A percentile compares a stretch with the other conserved stretches of the same genome.
These are phyloP conservation scores for Emmonsiellopsis sp. DNA, from an alignment of 2,329 filamentous ascomycete genomes.

Conservation along the genomic window DNA sequence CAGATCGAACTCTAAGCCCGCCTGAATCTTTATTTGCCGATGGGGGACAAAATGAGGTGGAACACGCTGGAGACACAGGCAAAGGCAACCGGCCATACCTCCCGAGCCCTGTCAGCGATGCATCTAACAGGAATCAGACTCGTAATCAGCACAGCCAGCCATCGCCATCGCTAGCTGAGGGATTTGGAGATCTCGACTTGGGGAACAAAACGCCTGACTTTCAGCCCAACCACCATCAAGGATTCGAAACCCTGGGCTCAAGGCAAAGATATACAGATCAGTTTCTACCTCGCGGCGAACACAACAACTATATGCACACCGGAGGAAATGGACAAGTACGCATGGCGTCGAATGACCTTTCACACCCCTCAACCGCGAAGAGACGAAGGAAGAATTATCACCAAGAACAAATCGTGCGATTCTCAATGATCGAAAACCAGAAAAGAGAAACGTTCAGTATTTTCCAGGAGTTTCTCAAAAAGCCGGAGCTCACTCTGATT, in stretches of 20 bases:
- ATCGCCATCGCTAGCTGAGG: neutral
- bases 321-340: too few relatives aligned
- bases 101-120: neutral
- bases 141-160: neutral
- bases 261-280: too few relatives aligned
- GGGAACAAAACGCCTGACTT: neutral
- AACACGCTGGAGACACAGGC: neutral
- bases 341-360: too few relatives aligned
- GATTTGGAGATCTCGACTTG: neutral
- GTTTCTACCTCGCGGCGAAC: too few relatives aligned
- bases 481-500: slow-evolving; percentile 45
- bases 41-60: too few relatives aligned
- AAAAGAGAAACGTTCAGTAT: slow-evolving; percentile 6
- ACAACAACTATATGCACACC: too few relatives aligned
- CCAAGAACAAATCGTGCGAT: too few relatives aligned
- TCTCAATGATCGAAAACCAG: neutral
- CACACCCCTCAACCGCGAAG: too few relatives aligned
- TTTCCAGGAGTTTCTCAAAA: slow-evolving; percentile 11
- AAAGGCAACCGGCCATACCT: neutral
- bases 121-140: neutral
- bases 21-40: too few relatives aligned
- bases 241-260: too few relatives aligned
- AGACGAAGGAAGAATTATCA: too few relatives aligned
- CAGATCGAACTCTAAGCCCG: neutral
- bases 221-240: neutral